Percentiles rank a stretch among this genome's conserved stretches.
These are phyloP conservation scores for Penicillium manginii DNA, from an alignment of 495 filamentous ascomycete species.

Conservation along the genomic window DNA sequence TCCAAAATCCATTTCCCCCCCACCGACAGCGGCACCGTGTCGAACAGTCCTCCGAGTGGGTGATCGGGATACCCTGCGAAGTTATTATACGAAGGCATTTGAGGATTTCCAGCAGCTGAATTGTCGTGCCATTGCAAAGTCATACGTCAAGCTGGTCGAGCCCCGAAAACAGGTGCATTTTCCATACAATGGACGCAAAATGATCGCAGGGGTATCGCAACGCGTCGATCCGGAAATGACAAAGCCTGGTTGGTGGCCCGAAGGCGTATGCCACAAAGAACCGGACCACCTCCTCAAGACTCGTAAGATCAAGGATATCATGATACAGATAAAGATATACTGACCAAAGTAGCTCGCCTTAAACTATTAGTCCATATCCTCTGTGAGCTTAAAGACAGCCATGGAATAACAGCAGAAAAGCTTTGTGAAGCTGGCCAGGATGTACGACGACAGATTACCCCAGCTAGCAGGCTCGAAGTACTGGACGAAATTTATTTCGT, in stretches of 20 bases:
- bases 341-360: constrained; percentile 56
- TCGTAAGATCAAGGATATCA: constrained; percentile 52
- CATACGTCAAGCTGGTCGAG: constrained; percentile 80
- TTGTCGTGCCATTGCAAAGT: constrained; percentile 65
- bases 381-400: constrained; percentile 46
- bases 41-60: constrained; percentile 57
- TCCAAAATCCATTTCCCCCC: constrained; percentile 31
- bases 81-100: constrained; percentile 61
- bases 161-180: constrained; percentile 84
- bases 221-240: constrained; percentile 46
- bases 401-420: constrained; percentile 46
- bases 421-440: constrained; percentile 49
- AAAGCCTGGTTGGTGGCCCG: constrained; percentile 81
- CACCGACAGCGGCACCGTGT: constrained; percentile 26
- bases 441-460: constrained; percentile 43
- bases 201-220: constrained; percentile 41
- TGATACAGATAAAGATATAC: background rate
- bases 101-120: constrained; percentile 51
- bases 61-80: constrained; percentile 57
- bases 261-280: constrained; percentile 67
- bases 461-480: constrained; percentile 38
- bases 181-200: constrained; percentile 71
- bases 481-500: constrained; percentile 72
- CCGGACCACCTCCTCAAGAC: constrained; percentile 78
- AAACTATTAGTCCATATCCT: constrained; percentile 66